Percentiles rank a stretch among this genome's conserved stretches.
These are phyloP conservation scores for Suillus spraguei DNA, from an alignment of 768 basidiomycete genomes.

Conservation along the genomic window DNA sequence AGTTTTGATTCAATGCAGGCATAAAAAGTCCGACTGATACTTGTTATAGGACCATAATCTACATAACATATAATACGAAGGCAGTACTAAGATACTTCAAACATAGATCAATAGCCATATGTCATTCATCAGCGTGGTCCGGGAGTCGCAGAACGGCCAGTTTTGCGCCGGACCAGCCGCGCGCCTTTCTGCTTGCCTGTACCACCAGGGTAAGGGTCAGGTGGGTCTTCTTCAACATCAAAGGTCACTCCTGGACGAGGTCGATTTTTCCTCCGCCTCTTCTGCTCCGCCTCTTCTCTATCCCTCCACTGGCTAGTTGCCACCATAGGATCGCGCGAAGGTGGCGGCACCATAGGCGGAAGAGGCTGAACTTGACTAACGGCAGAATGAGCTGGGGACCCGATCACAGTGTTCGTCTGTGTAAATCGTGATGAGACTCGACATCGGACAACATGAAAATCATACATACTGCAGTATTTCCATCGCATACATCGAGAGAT, in stretches of 20 bases:
- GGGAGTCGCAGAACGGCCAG: conserved; percentile 30
- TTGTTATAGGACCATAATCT: neutral
- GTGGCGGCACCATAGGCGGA: conserved; percentile 48
- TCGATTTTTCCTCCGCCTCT: conserved; percentile 39
- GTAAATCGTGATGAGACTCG: conserved; percentile 13
- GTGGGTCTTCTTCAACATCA: conserved; percentile 57
- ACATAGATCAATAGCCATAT: neutral
- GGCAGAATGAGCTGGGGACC: conserved; percentile 73
- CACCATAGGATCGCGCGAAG: conserved; percentile 59
- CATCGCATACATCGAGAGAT: conserved; percentile 78
- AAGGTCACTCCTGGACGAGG: conserved; percentile 67
- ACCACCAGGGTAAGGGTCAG: conserved; percentile 38
- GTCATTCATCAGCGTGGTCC: conserved; percentile 18
- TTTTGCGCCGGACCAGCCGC: conserved; percentile 31
- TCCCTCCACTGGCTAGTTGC: conserved; percentile 77
- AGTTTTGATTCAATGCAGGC: no score
- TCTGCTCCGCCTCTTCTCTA: conserved; percentile 54
- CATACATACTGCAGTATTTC: conserved; percentile 68
- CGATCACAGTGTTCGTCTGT: conserved; percentile 71
- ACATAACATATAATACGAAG: conserved; percentile 4
- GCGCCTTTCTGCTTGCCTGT: conserved; percentile 21
- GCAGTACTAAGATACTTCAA: conserved; percentile 1
- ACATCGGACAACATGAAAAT: conserved; percentile 9
- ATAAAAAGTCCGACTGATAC: no score
- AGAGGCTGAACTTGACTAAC: conserved; percentile 57